Evolutionary conservation across 169 alveolate species (phyloP).

Genomic region (Cryptosporidium bovis): DNA sequence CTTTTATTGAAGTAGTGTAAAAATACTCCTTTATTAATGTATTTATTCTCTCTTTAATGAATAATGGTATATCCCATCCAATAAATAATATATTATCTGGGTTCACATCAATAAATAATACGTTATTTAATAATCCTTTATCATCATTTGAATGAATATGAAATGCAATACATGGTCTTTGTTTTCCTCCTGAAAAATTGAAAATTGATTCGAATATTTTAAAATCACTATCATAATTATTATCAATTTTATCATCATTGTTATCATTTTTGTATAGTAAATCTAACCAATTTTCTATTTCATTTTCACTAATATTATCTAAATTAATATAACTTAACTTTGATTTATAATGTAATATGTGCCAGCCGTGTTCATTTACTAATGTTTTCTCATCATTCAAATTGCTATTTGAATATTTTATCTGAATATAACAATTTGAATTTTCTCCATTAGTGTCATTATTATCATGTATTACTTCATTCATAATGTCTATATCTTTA

Average conservation of each 20-base stretch:
- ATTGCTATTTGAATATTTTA: not conserved
- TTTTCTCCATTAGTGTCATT: not conserved
- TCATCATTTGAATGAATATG: conserved; percentile 19
- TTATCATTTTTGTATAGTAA: conserved; percentile 21
- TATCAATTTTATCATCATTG: not conserved
- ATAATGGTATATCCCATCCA: conserved; percentile 33
- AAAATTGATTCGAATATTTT: not conserved
- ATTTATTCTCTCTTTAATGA: not conserved
- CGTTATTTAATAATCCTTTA: not conserved
- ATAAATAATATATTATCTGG: conserved; percentile 35
- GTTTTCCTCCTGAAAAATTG: conserved; percentile 42
- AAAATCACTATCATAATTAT: not conserved
- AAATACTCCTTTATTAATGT: conserved; percentile 1
- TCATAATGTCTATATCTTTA: conserved; percentile 10
- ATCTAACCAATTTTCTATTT: conserved; percentile 39
- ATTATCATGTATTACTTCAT: not conserved
- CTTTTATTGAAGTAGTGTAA: not conserved
- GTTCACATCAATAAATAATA: conserved; percentile 40
- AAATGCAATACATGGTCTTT: conserved; percentile 48
- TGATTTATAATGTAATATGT: conserved; percentile 35
- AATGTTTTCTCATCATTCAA: not conserved
- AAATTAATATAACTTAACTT: conserved; percentile 5
- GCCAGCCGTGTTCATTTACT: conserved; percentile 46
- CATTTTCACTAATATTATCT: too few relatives aligned
- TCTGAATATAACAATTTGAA: not conserved